Evolutionary conservation across 2,329 filamentous ascomycete species (phyloP).

Genomic region (Penicillium sp.): DNA sequence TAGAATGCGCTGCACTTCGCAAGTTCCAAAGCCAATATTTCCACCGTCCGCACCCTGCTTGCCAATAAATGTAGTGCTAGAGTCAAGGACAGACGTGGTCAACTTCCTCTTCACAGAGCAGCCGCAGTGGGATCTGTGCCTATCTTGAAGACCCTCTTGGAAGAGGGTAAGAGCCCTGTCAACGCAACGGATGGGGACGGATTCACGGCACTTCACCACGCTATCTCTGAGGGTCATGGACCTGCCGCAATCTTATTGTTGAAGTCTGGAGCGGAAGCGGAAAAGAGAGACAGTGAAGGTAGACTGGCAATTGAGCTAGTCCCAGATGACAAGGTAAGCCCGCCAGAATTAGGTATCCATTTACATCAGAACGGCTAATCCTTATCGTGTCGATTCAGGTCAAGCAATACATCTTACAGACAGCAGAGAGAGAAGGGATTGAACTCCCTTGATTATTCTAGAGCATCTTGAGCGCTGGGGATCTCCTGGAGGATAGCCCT

Average conservation of each 20-base stretch:
- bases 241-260: conserved; percentile 75
- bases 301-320: conserved; percentile 68
- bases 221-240: conserved; percentile 52
- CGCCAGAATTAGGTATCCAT: neutral
- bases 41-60: conserved; percentile 69
- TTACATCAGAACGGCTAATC: conserved; percentile 1
- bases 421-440: conserved; percentile 76
- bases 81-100: conserved; percentile 75
- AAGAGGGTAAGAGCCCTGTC: conserved; percentile 65
- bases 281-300: conserved; percentile 66
- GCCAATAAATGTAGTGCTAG: conserved; percentile 66
- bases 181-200: conserved; percentile 76
- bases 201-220: conserved; percentile 80
- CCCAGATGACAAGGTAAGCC: conserved; percentile 69
- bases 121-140: conserved; percentile 84
- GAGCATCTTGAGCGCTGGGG: neutral
- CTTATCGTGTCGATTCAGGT: conserved; percentile 44
- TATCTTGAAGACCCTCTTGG: conserved; percentile 69
- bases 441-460: conserved; percentile 40
- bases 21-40: conserved; percentile 78
- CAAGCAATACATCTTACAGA: conserved; percentile 64
- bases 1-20: conserved; percentile 86
- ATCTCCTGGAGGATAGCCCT: no score
- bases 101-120: conserved; percentile 81
- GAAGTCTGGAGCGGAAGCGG: conserved; percentile 72